Conservation (phyloP, 106 monocot genomes). For the Apostasia ramifera region DNA sequence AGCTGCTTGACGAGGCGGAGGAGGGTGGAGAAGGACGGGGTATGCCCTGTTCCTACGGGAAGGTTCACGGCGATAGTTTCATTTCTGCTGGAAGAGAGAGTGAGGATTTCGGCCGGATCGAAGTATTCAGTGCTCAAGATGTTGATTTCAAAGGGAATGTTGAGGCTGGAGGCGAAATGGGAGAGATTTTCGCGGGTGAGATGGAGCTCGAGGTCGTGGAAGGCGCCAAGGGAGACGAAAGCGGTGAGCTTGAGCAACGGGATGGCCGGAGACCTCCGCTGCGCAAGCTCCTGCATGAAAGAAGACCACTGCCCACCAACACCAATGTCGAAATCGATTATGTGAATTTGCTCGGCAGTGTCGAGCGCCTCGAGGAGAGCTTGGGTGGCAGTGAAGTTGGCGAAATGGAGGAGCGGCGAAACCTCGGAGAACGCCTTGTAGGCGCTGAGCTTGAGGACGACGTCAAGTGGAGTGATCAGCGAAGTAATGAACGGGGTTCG, state of each 20-base stretch:
- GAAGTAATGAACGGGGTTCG: background rate
- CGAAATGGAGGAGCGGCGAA: conserved; percentile 77
- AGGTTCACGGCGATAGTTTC: conserved; percentile 78
- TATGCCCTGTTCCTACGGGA: conserved; percentile 33
- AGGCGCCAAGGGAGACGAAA: conserved; percentile 38
- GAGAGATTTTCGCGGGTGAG: conserved; percentile 65
- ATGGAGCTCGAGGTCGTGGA: conserved; percentile 67
- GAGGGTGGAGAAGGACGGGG: conserved; percentile 23
- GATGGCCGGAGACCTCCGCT: conserved; percentile 16
- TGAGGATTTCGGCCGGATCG: conserved; percentile 41
- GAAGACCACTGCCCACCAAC: conserved; percentile 90
- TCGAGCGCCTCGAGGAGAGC: conserved; percentile 64
- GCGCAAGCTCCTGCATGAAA: conserved; percentile 84
- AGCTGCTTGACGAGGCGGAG: conserved; percentile 73
- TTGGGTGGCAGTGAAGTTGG: conserved; percentile 82
- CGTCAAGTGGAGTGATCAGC: conserved; percentile 39
- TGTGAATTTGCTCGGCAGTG: conserved; percentile 42
- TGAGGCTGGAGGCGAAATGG: conserved; percentile 63
- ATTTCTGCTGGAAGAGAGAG: conserved; percentile 3
- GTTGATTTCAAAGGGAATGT: conserved; percentile 74
- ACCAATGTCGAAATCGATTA: conserved; percentile 88
- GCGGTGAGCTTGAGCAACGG: conserved; percentile 68
- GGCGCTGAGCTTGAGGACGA: conserved; percentile 68
- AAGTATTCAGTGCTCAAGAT: conserved; percentile 50
- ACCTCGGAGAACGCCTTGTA: conserved; percentile 83